Evolutionary conservation across 2,329 filamentous ascomycete genomes (phyloP).

Genomic region (Penicillium thymicola): DNA sequence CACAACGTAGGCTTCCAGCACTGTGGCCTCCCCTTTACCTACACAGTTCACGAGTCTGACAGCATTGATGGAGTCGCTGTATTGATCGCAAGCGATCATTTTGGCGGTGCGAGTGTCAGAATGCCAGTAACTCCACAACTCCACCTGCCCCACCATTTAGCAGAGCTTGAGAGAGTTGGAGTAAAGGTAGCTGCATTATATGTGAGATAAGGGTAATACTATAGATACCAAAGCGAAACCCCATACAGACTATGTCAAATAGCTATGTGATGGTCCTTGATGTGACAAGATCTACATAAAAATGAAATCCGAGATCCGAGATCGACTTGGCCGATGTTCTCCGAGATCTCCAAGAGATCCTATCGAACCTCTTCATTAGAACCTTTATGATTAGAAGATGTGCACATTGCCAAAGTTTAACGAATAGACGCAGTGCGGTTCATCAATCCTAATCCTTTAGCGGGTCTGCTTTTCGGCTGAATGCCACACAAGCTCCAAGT

Average conservation of each 20-base stretch:
- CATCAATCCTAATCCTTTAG: background rate
- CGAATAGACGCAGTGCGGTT: background rate
- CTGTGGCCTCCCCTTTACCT: too few species aligned
- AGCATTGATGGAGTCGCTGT: too few species aligned
- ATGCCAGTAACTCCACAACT: background rate
- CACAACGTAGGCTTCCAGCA: too few species aligned
- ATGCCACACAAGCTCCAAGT: too few species aligned
- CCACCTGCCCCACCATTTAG: background rate
- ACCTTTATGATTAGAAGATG: background rate
- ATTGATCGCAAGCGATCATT: too few species aligned
- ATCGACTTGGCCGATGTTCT: constrained; percentile 2
- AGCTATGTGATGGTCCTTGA: background rate
- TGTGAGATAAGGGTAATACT: background rate
- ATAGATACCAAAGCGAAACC: too few species aligned
- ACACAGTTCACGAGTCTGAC: too few species aligned
- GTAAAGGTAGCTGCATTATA: background rate
- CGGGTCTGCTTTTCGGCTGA: background rate
- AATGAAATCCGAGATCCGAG: background rate
- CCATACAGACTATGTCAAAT: background rate
- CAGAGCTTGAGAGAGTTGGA: background rate
- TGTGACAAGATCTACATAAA: background rate
- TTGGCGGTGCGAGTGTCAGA: too few species aligned
- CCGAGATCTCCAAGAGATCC: background rate
- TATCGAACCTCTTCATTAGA: background rate
- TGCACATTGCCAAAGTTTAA: background rate